Percentiles rank a stretch among this genome's conserved stretches.
Evolutionary conservation across 1,284 basidiomycete species (phyloP).

Genomic region (Neonothopanus nambi): DNA sequence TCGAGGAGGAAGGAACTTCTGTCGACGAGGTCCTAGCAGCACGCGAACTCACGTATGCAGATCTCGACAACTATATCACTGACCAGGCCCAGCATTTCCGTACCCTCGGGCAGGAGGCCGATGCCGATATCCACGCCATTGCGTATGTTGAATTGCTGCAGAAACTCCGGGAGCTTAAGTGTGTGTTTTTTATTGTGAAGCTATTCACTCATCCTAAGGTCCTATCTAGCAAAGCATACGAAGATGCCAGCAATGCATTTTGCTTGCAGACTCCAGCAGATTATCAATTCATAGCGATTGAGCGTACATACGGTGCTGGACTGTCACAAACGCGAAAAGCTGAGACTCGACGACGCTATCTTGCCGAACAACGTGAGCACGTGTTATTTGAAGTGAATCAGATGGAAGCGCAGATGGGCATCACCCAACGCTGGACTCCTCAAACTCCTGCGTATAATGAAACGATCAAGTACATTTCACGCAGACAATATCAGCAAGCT

Average conservation of each 20-base stretch:
- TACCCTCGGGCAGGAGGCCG: neutral
- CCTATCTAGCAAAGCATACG: no score
- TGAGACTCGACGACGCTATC: neutral
- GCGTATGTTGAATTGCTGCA: neutral
- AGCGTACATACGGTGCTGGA: neutral
- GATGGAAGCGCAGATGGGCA: conserved; percentile 10
- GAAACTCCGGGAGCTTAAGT: neutral
- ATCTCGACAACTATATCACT: neutral
- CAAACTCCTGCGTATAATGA: neutral
- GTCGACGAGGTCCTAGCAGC: neutral
- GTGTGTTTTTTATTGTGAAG: neutral
- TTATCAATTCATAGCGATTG: neutral
- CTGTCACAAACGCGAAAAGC: neutral
- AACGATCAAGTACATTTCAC: neutral
- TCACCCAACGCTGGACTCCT: conserved; percentile 17
- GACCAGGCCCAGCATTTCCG: neutral
- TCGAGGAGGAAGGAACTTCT: neutral
- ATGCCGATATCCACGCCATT: neutral
- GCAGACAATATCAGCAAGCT: conserved; percentile 9
- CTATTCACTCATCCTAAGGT: neutral
- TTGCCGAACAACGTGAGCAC: conserved; percentile 6
- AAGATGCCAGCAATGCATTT: neutral
- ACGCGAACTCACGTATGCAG: neutral
- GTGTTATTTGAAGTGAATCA: conserved; percentile 2
- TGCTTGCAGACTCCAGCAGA: neutral